phyloP scores from a whole-genome alignment of 164 flowering plant genomes.

The Vitis amurensis region DNA sequence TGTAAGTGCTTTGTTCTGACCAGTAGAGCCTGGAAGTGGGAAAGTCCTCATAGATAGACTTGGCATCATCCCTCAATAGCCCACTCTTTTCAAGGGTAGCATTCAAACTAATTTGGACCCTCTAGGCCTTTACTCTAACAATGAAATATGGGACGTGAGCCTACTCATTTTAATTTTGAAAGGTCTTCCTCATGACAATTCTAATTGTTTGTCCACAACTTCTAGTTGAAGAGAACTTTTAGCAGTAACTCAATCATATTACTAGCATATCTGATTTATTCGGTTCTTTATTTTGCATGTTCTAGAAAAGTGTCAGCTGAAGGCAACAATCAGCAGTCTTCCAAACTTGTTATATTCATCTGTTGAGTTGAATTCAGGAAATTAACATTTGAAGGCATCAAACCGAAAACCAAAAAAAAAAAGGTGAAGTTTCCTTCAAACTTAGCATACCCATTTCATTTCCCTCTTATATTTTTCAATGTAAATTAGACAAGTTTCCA shows the following conservation, averaged over 20 bases:
- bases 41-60: slow-evolving; percentile 63
- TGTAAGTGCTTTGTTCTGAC: slow-evolving; percentile 74
- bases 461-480: no score
- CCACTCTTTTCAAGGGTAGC: slow-evolving; percentile 81
- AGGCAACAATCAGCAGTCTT: slow-evolving; percentile 49
- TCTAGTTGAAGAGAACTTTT: background rate
- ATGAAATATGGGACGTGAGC: slow-evolving; percentile 77
- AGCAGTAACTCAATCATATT: no score
- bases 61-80: slow-evolving; percentile 91
- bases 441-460: no score
- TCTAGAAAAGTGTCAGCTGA: slow-evolving; percentile 75
- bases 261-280: no score
- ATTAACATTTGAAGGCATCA: no score
- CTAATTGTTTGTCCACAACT: background rate
- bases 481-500: background rate
- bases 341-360: slow-evolving; percentile 63
- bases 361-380: slow-evolving; percentile 36
- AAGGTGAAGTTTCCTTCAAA: no score
- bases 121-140: slow-evolving; percentile 64
- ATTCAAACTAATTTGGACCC: slow-evolving; percentile 85
- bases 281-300: slow-evolving; percentile 41
- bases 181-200: no score
- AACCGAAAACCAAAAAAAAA: no score
- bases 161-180: background rate
- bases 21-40: slow-evolving; percentile 77